A percentile compares a stretch with the other conserved stretches of the same genome.
Evolutionary conservation across 192 early-diverging fungal genomes (phyloP).

Genomic region (Umbelopsis isabellina): DNA sequence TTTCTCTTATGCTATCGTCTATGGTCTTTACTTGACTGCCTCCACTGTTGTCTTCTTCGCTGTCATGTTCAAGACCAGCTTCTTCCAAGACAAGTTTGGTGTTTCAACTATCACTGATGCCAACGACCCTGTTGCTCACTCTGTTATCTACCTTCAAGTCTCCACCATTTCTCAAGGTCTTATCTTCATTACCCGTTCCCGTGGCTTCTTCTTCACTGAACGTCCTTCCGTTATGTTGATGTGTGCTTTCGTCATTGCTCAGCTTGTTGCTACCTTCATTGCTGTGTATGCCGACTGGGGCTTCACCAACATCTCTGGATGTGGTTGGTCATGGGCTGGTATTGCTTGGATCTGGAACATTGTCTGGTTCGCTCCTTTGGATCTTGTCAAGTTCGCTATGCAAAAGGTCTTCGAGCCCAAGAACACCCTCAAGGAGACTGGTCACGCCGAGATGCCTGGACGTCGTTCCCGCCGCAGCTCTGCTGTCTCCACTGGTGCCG

Average conservation of each 20-base stretch:
- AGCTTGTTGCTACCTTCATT: conserved; percentile 79
- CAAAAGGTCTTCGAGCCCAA: conserved; percentile 62
- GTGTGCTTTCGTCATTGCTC: conserved; percentile 69
- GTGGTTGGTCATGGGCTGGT: conserved; percentile 77
- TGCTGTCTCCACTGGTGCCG: conserved; percentile 35
- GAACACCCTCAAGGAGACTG: conserved; percentile 30
- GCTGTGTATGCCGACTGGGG: conserved; percentile 83
- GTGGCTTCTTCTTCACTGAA: conserved; percentile 77
- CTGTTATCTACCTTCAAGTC: conserved; percentile 81
- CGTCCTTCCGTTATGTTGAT: conserved; percentile 70
- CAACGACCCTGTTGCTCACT: conserved; percentile 70
- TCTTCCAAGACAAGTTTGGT: conserved; percentile 58
- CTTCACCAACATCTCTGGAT: conserved; percentile 71
- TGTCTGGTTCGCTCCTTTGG: conserved; percentile 76
- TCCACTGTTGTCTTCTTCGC: conserved; percentile 78
- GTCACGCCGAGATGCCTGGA: conserved; percentile 15
- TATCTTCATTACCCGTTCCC: conserved; percentile 78
- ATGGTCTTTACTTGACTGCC: conserved; percentile 81
- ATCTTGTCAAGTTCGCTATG: conserved; percentile 80
- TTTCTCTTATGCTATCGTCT: conserved; percentile 83
- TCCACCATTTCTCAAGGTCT: conserved; percentile 79
- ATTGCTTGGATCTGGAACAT: conserved; percentile 83
- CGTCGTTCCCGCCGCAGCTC: conserved; percentile 33
- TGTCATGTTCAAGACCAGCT: conserved; percentile 61
- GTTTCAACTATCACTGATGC: conserved; percentile 41